Conservation (phyloP, 257 asterid species). For the Nicotiana attenuata region DNA sequence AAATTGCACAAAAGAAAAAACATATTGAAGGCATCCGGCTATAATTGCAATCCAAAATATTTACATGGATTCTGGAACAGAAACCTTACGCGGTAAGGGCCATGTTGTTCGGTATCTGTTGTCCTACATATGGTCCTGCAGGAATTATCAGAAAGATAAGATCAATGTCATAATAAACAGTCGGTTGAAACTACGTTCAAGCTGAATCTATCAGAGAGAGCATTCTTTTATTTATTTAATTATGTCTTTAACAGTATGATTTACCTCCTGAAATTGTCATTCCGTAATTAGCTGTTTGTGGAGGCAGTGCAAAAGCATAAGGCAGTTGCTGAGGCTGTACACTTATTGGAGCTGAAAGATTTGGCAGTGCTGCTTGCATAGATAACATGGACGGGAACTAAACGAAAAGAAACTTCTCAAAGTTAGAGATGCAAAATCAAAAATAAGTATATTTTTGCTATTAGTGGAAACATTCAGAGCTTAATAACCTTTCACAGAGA, state of each 20-base stretch:
- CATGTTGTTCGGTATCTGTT: conserved; percentile 34
- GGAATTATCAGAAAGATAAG: background rate
- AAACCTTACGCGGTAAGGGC: conserved; percentile 35
- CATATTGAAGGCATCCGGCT: background rate
- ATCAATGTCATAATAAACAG: background rate
- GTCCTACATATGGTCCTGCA: conserved; percentile 52
- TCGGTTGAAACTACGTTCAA: background rate
- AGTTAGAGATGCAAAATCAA: background rate
- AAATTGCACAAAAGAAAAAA: background rate
- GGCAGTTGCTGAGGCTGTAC: conserved; percentile 34
- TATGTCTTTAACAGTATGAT: background rate
- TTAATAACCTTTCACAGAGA: background rate
- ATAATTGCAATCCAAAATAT: background rate
- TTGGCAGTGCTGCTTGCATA: conserved; percentile 47
- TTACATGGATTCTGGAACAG: background rate
- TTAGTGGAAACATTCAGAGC: too few species aligned
- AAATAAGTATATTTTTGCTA: too few species aligned
- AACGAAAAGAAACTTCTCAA: background rate
- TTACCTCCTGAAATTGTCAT: conserved; percentile 46
- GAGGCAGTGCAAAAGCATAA: conserved; percentile 27
- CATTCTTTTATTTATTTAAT: background rate
- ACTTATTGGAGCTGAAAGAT: conserved; percentile 22
- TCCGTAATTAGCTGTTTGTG: conserved; percentile 36
- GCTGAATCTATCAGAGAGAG: background rate
- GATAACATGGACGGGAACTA: conserved; percentile 59